These are phyloP conservation scores for Trichoderma citrinoviride DNA, from an alignment of 2,329 filamentous ascomycete genomes.

Conservation along the genomic window DNA sequence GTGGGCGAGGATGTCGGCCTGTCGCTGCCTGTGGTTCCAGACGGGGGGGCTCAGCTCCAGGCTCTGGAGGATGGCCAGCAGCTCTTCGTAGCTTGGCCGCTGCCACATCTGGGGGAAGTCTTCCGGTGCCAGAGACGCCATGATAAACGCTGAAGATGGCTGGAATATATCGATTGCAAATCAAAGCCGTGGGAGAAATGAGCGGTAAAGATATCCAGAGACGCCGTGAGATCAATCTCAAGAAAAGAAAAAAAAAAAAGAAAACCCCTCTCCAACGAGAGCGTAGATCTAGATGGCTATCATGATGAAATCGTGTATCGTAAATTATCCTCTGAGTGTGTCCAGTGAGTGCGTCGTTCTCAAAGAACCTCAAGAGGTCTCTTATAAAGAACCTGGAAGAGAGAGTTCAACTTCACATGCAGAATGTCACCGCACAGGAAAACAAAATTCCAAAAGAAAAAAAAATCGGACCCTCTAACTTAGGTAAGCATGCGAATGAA, in stretches of 20 bases:
- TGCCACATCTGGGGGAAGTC: constrained; percentile 83
- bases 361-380: not conserved
- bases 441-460: not conserved
- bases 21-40: constrained; percentile 55
- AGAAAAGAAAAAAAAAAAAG: not conserved
- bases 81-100: constrained; percentile 62
- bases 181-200: not conserved
- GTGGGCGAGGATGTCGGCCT: constrained; percentile 41
- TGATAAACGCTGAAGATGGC: constrained; percentile 24
- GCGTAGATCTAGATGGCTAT: constrained; percentile 1
- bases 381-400: not conserved
- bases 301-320: not conserved
- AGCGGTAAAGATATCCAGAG: not conserved
- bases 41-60: constrained; percentile 66
- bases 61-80: constrained; percentile 64
- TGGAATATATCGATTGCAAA: not conserved
- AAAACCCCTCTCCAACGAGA: not conserved
- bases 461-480: not conserved
- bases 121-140: constrained; percentile 35
- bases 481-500: not conserved
- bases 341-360: not conserved
- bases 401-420: not conserved
- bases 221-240: not conserved
- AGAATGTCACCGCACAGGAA: constrained; percentile 7
- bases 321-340: not conserved